phyloP scores from a whole-genome alignment of 495 filamentous ascomycete species.

The Lasiosphaeria miniovina region DNA sequence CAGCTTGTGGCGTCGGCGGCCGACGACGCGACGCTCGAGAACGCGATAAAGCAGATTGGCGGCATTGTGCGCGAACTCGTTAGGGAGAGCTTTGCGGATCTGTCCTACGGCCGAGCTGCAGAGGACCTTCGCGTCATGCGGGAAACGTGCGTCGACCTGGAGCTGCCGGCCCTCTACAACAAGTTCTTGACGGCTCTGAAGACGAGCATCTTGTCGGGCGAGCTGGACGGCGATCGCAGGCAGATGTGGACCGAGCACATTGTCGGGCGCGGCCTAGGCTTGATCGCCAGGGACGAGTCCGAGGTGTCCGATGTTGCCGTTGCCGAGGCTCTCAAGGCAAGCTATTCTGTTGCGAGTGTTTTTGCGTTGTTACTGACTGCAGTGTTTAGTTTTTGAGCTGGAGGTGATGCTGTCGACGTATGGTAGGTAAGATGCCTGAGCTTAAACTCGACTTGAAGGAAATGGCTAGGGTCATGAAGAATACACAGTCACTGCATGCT shows the following conservation, averaged over 20 bases:
- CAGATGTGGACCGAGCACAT: constrained; percentile 78
- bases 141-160: constrained; percentile 70
- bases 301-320: constrained; percentile 61
- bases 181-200: constrained; percentile 70
- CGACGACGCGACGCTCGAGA: constrained; percentile 58
- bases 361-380: constrained; percentile 7
- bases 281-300: constrained; percentile 63
- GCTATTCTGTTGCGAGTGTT: constrained; percentile 26
- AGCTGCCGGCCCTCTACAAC: constrained; percentile 77
- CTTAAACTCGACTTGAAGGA: too few species aligned
- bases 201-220: constrained; percentile 61
- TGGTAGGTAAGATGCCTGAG: too few species aligned
- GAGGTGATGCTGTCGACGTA: too few species aligned
- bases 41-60: constrained; percentile 72
- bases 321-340: constrained; percentile 61
- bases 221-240: constrained; percentile 75
- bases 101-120: constrained; percentile 67
- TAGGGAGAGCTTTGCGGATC: constrained; percentile 68
- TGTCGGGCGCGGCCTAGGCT: constrained; percentile 61
- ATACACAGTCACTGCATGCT: too few species aligned
- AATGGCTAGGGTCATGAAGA: too few species aligned
- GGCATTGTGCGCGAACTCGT: constrained; percentile 67
- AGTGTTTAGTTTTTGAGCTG: background rate
- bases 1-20: constrained; percentile 66
- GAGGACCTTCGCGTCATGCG: constrained; percentile 77